Conservation (phyloP, 208 protist genomes). For the Kentomonas sorsogonicus region DNA sequence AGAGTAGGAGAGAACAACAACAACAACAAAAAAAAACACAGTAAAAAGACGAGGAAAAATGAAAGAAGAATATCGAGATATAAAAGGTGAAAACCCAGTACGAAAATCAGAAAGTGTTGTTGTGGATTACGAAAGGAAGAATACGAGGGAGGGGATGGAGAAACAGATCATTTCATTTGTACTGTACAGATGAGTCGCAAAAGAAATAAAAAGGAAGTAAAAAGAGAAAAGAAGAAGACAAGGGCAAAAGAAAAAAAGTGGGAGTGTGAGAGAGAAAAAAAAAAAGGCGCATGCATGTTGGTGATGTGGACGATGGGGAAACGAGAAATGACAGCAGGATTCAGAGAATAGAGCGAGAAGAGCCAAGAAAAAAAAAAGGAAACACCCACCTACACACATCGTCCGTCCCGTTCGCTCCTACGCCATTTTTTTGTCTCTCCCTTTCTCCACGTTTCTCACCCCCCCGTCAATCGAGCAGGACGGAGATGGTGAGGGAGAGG, state of each 20-base stretch:
- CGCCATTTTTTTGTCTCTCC: neutral
- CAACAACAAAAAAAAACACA: conserved; percentile 9
- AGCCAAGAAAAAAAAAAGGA: too few species aligned
- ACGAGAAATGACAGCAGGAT: neutral
- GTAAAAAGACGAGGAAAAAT: conserved; percentile 1
- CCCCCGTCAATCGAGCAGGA: neutral
- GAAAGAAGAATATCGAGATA: too few species aligned
- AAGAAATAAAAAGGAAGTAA: neutral
- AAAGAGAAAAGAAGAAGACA: too few species aligned
- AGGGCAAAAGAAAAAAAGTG: conserved; percentile 10
- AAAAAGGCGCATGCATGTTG: neutral
- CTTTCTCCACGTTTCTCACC: too few species aligned
- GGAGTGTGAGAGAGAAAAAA: conserved; percentile 1
- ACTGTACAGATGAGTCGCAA: neutral
- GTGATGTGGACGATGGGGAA: neutral
- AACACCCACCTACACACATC: neutral
- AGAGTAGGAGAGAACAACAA: neutral
- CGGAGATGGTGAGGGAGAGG: conserved; percentile 3
- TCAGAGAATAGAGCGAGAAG: too few species aligned
- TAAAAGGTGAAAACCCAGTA: too few species aligned
- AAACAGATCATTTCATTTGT: neutral
- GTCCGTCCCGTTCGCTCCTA: neutral
- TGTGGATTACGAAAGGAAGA: conserved; percentile 1
- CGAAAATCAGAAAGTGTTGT: neutral
- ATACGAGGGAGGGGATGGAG: neutral